Base-by-base conservation (phyloP, 1,284 basidiomycete species). In the Apiotrichum domesticum region DNA sequence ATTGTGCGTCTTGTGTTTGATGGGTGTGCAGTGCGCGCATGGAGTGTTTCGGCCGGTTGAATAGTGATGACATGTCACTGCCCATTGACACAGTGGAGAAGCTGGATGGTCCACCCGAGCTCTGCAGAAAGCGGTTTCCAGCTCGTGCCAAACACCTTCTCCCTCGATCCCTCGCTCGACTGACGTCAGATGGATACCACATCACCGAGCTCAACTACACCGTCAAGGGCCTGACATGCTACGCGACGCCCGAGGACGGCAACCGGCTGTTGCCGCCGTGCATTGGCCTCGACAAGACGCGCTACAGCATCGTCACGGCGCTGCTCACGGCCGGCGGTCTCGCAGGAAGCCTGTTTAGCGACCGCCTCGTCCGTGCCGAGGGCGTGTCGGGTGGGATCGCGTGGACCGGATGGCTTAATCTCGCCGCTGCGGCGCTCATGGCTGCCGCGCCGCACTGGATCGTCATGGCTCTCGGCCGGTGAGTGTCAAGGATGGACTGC, bases 281-380 rank as follows among this genome's bases (percentile, higher is more conserved):
- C 72, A 84, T 93, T 42, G 82, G 83, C 13, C 88, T 94, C 84
- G 81, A 83, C 40, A 83, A 87, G 57, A 79, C 82, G 34, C 80
- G 80, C 0, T 95, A 94, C 77, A 87, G 87, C 14, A 72, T 86
- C 37, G 82, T 93, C 45, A 96, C 92, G 0, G 81, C 91, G 33
- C 77, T 88, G 35, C 94, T 92, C 74, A 94, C 90, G 1, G 67
- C 90, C n/a, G 93, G 93, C 6, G 93, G 93, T 40, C 81, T 96
- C 13, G 56, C 86, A 3, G 91, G 91, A 11, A 89, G 87, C 65
- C 70, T 87, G 15, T 73, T 79, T 14, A 85, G 87, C n/a, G 86
- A 87, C 63, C 72, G 83, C 37, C 70, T 87, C 50, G 88, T 88
- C 78, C 83, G 87, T 62, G 77, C 78, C 35, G 81, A 79, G 66